A percentile compares a stretch with the other conserved stretches of the same genome.
Conservation (phyloP, 2,329 filamentous ascomycete genomes). For the Sarocladium oryzae region DNA sequence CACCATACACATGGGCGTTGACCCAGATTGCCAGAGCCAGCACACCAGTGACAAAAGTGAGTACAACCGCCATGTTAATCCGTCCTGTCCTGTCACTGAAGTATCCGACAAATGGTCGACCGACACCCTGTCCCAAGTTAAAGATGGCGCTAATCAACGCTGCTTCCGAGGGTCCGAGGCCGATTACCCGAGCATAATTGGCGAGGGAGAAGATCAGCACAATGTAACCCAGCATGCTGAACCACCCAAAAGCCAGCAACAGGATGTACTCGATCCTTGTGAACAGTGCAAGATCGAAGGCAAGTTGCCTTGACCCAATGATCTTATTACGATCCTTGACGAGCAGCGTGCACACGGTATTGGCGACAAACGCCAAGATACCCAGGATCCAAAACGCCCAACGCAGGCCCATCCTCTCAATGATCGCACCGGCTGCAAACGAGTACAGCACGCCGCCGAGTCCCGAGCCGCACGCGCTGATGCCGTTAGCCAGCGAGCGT, state of each 20-base stretch:
- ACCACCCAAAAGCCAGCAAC: conserved; percentile 60
- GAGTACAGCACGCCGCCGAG: conserved; percentile 68
- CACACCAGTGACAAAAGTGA: conserved; percentile 58
- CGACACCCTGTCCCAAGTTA: conserved; percentile 61
- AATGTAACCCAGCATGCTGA: conserved; percentile 67
- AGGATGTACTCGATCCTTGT: conserved; percentile 56
- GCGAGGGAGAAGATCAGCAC: conserved; percentile 72
- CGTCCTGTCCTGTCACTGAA: conserved; percentile 64
- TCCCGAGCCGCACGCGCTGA: conserved; percentile 63
- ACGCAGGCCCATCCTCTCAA: conserved; percentile 52
- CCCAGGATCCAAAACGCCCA: conserved; percentile 64
- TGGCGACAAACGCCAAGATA: conserved; percentile 57
- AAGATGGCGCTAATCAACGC: conserved; percentile 67
- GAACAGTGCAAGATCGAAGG: conserved; percentile 61
- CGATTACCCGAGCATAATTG: conserved; percentile 64
- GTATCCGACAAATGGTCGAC: conserved; percentile 65
- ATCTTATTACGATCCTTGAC: conserved; percentile 66
- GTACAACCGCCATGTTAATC: conserved; percentile 63
- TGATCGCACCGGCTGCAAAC: conserved; percentile 62
- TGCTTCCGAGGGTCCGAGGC: conserved; percentile 60
- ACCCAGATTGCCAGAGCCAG: conserved; percentile 68
- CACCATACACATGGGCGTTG: conserved; percentile 55
- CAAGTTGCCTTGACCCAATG: conserved; percentile 58
- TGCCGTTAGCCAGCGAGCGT: conserved; percentile 63
- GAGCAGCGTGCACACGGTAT: conserved; percentile 55